Evolutionary conservation across 306 rosid species (phyloP).

Genomic region (Cicer pinnatifidum): DNA sequence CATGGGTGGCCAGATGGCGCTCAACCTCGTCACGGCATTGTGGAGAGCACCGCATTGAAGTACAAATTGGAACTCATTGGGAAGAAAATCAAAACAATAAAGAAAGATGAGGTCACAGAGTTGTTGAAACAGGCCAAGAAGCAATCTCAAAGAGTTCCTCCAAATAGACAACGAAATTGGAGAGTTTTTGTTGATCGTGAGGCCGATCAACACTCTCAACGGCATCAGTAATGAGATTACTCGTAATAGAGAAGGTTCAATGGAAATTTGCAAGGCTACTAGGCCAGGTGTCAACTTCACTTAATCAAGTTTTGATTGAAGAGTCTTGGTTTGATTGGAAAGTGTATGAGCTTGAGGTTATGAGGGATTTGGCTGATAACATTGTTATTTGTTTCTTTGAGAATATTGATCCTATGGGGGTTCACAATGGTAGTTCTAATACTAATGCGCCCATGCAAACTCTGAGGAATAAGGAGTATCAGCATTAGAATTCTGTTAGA

Average conservation of each 20-base stretch:
- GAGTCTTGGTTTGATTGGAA: conserved; percentile 74
- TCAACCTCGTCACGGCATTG: conserved; percentile 74
- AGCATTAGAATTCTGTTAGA: conserved; percentile 46
- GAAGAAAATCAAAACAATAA: conserved; percentile 82
- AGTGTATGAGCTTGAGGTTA: conserved; percentile 95
- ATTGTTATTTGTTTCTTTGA: conserved; percentile 86
- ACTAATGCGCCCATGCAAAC: conserved; percentile 90
- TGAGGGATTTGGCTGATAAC: conserved; percentile 87
- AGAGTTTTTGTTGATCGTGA: conserved; percentile 65
- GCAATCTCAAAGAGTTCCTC: conserved; percentile 61
- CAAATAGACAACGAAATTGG: conserved; percentile 56
- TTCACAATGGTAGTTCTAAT: conserved; percentile 90
- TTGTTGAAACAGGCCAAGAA: conserved; percentile 83
- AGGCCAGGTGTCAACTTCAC: conserved; percentile 84
- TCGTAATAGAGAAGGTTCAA: conserved; percentile 69
- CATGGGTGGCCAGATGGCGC: conserved; percentile 96
- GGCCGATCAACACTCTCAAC: conserved; percentile 74
- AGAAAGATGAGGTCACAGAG: conserved; percentile 86
- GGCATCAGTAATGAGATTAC: conserved; percentile 92
- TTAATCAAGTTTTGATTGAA: conserved; percentile 76
- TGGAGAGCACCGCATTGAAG: conserved; percentile 67
- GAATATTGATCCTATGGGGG: conserved; percentile 94
- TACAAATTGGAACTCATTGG: conserved; percentile 79
- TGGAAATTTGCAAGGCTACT: conserved; percentile 74
- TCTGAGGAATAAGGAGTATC: conserved; percentile 85